phyloP scores from a whole-genome alignment of 1,284 basidiomycete genomes.

The Salmacisia buchloeana region DNA sequence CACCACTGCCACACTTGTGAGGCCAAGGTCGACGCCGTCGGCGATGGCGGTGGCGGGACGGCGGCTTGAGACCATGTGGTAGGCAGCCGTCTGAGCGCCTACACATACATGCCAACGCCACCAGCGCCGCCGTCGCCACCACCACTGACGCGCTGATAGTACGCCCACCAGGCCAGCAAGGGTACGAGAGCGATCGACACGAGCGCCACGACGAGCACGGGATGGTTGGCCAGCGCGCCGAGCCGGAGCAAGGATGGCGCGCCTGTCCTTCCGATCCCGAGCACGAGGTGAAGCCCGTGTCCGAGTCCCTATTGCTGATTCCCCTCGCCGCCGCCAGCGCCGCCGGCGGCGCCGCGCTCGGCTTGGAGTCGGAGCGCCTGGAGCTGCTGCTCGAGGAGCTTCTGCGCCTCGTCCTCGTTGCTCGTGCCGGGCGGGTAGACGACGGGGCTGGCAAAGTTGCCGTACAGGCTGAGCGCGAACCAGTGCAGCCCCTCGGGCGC shows the following conservation, averaged over 20 bases:
- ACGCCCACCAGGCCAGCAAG: neutral
- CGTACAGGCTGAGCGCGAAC: neutral
- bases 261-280: neutral
- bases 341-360: no score
- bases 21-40: no score
- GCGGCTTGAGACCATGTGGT: no score
- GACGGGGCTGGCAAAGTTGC: neutral
- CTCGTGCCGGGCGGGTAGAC: neutral
- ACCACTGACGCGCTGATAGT: neutral
- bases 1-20: no score
- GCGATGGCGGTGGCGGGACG: no score
- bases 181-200: slow-evolving; percentile 4
- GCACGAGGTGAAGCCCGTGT: neutral
- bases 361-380: no score
- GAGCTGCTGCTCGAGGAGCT: neutral
- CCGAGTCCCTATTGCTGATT: neutral
- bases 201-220: neutral
- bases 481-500: slow-evolving; percentile 58
- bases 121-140: neutral
- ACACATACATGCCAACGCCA: no score
- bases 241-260: neutral
- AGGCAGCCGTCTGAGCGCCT: no score
- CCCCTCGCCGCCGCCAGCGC: no score
- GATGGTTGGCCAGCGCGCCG: slow-evolving; percentile 3
- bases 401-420: slow-evolving; percentile 1